A percentile compares a stretch with the other conserved stretches of the same genome.
phyloP scores from a whole-genome alignment of 2,329 filamentous ascomycete genomes.

The Calonectria multiphialidica region DNA sequence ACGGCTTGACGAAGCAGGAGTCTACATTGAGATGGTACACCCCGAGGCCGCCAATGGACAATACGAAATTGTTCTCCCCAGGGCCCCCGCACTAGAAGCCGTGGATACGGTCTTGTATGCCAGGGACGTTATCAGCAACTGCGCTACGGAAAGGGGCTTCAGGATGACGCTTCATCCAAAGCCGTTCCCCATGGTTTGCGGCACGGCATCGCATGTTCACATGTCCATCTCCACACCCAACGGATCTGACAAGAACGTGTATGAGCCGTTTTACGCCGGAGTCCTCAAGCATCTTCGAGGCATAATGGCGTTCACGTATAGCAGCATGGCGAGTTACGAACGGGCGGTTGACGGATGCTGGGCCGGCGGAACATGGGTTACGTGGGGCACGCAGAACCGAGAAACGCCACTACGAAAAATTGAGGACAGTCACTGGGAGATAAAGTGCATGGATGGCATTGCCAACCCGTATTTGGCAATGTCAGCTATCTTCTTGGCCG shows the following conservation, averaged over 20 bases:
- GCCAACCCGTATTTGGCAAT: conserved; percentile 80
- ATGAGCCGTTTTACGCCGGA: conserved; percentile 78
- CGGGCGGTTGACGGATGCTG: conserved; percentile 77
- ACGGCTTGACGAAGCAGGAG: conserved; percentile 69
- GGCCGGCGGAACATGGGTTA: conserved; percentile 83
- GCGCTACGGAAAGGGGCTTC: conserved; percentile 72
- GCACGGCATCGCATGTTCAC: conserved; percentile 78
- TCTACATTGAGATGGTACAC: conserved; percentile 80
- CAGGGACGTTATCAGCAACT: conserved; percentile 75
- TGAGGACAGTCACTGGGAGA: conserved; percentile 77
- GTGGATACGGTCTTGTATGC: conserved; percentile 80
- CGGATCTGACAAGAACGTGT: conserved; percentile 56
- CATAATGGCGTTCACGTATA: conserved; percentile 77
- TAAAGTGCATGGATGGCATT: conserved; percentile 82
- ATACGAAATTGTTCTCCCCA: conserved; percentile 81
- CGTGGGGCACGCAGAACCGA: conserved; percentile 86
- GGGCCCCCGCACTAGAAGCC: conserved; percentile 72
- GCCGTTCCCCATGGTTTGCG: conserved; percentile 68
- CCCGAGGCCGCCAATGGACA: conserved; percentile 80
- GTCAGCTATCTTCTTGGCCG: conserved; percentile 48
- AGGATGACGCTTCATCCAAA: conserved; percentile 82
- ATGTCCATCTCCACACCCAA: conserved; percentile 70
- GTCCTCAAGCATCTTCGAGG: conserved; percentile 75
- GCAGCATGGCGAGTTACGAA: conserved; percentile 75
- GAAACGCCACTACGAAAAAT: conserved; percentile 81